Evolutionary conservation across 2,329 filamentous ascomycete genomes (phyloP).

Genomic region (Ceratocystis alfenasii): DNA sequence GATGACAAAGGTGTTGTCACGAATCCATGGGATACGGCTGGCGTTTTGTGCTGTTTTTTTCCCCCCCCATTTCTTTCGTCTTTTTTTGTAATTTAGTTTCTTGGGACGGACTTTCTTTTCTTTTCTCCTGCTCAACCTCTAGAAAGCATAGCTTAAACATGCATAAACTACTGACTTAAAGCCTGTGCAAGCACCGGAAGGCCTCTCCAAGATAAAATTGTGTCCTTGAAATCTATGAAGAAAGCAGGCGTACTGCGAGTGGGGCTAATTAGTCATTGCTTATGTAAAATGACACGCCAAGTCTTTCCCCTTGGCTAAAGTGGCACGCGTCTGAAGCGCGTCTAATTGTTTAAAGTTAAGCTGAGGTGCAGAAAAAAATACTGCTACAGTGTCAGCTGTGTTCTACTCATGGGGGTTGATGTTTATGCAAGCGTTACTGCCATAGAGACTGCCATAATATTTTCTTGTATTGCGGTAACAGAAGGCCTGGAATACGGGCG

Average conservation of each 20-base stretch:
- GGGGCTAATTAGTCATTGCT: neutral
- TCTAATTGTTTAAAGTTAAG: neutral
- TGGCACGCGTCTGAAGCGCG: constrained; percentile 2
- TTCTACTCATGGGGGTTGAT: too few relatives aligned
- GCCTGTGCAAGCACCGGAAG: neutral
- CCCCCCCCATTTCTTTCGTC: neutral
- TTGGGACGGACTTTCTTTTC: neutral
- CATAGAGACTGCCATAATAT: too few relatives aligned
- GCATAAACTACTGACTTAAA: neutral
- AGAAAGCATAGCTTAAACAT: neutral
- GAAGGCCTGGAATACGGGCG: too few relatives aligned
- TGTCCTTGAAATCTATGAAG: neutral
- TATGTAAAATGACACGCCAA: neutral
- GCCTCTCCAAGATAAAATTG: neutral
- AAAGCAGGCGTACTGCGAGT: neutral
- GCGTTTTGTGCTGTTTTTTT: neutral
- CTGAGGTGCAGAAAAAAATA: neutral
- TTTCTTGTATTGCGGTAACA: too few relatives aligned
- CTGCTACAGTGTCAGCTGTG: neutral
- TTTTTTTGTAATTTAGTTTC: neutral
- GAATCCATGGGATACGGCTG: neutral
- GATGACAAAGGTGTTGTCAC: neutral
- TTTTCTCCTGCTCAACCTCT: neutral
- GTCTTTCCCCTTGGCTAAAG: neutral
- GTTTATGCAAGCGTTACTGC: too few relatives aligned